Base-by-base conservation (phyloP, 257 asterid species). In the Salvia rosmarinus region DNA sequence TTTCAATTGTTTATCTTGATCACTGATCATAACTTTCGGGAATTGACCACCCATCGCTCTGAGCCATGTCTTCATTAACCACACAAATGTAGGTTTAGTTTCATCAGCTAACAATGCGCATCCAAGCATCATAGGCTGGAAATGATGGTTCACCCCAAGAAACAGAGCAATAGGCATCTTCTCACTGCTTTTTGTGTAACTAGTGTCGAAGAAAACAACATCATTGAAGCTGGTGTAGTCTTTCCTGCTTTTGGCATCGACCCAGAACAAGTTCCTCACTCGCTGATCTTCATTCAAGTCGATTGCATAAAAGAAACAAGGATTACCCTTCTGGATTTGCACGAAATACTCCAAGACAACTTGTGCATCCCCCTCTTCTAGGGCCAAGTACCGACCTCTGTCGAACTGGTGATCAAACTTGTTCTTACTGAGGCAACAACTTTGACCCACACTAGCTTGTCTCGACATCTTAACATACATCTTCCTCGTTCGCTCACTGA, bases 11-110 rank as follows among this genome's bases (percentile, higher is more conserved):
- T 80, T 89, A 68, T 87, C 97, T 76, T 85, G 96, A 78, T 89
- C 96, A 21, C 90, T 88, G 56, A 94, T 86, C 61, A 94, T 84
- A 71, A 81, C 90, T 75, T 85, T 87, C 46, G 98, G 98, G 71
- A 87, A 81, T 77, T 81, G 86, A 76, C 95, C 96, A 19, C 95
- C 96, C 85, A 91, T 84, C 74, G 98, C 96, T 80, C 91, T 80
- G 55, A 84, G 90, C 98, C 98, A 94, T 65, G 97, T 86, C 86
- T 94, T 94, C 92, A 94, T 80, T 71, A 94, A 82, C 98, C 98
- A 94, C 57, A 87, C 89, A 78, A 82, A 83, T 52, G 96, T 89
- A 0, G 94, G 81, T 75, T 80, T 87, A 34, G 87, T 81, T 72
- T 90, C 97, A 82, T 94, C 97, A 6, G 88, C 97, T 62, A 91